Evolutionary conservation across 441 rosid genomes (phyloP).

Genomic region (Erodium texanum): DNA sequence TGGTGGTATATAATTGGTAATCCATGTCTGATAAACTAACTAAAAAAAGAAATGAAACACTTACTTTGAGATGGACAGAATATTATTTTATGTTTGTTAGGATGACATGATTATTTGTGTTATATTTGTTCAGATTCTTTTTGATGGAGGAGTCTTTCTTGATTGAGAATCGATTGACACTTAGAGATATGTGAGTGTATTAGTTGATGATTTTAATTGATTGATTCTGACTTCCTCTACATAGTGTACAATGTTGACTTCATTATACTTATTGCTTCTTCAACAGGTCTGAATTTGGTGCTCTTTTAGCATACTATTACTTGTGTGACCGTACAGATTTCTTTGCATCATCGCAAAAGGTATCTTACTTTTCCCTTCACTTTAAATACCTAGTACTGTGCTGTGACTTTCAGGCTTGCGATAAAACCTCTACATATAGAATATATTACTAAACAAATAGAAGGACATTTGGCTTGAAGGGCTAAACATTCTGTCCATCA

Average conservation of each 20-base stretch:
- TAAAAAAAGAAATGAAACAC: background rate
- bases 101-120: background rate
- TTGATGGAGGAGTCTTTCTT: constrained; percentile 77
- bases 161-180: constrained; percentile 75
- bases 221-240: background rate
- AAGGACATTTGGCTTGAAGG: constrained; percentile 1
- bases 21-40: constrained; percentile 40
- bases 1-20: background rate
- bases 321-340: constrained; percentile 68
- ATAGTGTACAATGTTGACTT: background rate
- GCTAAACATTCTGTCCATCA: background rate
- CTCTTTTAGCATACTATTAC: constrained; percentile 59
- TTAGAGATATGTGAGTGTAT: constrained; percentile 71
- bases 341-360: constrained; percentile 74
- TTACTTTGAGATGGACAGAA: too few relatives aligned
- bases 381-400: constrained; percentile 9
- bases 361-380: constrained; percentile 16
- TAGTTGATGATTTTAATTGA: constrained; percentile 1
- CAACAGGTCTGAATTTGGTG: constrained; percentile 81
- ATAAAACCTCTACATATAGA: background rate
- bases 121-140: background rate
- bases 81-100: background rate
- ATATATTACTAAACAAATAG: background rate
- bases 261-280: constrained; percentile 7
- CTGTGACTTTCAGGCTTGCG: background rate